Evolutionary conservation across 164 flowering plant genomes (phyloP), one percentile per base, ranked within the genome.

Genomic region (Tetracentron sinense): DNA sequence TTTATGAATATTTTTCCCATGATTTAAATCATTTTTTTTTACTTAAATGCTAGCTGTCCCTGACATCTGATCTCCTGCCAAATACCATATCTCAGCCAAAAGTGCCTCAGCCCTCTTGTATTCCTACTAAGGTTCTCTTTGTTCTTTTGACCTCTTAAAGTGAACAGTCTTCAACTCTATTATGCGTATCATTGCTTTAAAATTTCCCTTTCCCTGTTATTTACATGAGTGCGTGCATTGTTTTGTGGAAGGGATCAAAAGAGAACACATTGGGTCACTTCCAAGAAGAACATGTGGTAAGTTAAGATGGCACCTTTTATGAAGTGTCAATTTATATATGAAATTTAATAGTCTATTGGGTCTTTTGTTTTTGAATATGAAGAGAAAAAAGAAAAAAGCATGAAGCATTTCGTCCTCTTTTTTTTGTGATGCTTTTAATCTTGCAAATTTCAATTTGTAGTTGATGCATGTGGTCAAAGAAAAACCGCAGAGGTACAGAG

Each of bases 201-300:
- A 46, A 29, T 52, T 15, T 54, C 20, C 44, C 31, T 51, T 46
- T 68, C 35, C 61, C 56, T 15, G 19, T 35, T 33, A 53, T 20
- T 69, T 57, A 60, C 65, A 52, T 49, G 19, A 28, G 46, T 57
- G 38, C 21, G 56, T 69, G 22, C 48, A 46, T 66, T 68, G 14
- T 75, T 74, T 75, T 49, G 61, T 70, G 38, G 25, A 82, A 89
- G 98, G 90, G 80, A 50, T 78, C 83, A 74, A 92, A 87, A 79
- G 98, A 92, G 72, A 92, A 92, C 47, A 79, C 75, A 72, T 48
- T 46, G 58, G 73, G 64, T 59, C 52, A 68, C 55, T 70, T 78
- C 64, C 84, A 73, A 54, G 74, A 72, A 65, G 81, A 75, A 48
- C 58, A 71, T 56, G 70, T 72, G 85, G 94, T 84, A 77, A 69